These are phyloP conservation scores for Phyllosticta capitalensis DNA, from an alignment of 2,329 filamentous ascomycete species.

Conservation along the genomic window DNA sequence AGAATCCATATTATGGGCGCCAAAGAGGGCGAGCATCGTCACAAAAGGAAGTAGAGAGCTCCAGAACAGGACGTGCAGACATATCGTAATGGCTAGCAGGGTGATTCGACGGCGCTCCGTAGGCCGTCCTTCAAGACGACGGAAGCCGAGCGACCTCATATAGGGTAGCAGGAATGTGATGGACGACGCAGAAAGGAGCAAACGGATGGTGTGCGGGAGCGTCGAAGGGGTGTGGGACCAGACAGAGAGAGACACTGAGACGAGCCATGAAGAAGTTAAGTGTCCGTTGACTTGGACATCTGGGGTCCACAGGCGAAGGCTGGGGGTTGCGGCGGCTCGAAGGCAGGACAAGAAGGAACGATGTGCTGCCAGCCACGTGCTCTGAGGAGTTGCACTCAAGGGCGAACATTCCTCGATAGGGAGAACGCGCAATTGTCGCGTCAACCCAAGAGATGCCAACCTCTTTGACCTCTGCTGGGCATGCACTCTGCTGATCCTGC, in stretches of 20 bases:
- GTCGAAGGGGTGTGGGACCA: not conserved
- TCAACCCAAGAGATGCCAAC: not conserved
- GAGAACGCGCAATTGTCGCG: not conserved
- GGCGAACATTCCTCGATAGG: not conserved
- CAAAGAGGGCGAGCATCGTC: constrained; percentile 23
- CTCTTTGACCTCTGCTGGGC: not conserved
- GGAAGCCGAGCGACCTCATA: not conserved
- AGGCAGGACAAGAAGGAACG: not conserved
- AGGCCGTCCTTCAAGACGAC: not conserved
- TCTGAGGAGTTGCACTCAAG: not conserved
- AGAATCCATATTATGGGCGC: constrained; percentile 19
- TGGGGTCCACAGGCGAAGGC: not conserved
- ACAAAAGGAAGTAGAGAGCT: constrained; percentile 21
- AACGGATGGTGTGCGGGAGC: not conserved
- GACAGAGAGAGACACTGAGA: not conserved
- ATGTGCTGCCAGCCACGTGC: not conserved
- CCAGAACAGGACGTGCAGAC: constrained; percentile 27
- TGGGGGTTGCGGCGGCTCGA: not conserved
- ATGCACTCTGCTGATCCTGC: not conserved
- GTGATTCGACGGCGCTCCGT: constrained; percentile 21
- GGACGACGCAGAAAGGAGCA: not conserved
- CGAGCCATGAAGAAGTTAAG: not conserved
- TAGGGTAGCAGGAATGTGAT: not conserved
- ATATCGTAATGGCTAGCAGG: constrained; percentile 24
- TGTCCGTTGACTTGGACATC: not conserved